phyloP scores from a whole-genome alignment of 2,329 filamentous ascomycete genomes.

The Ascochyta pisi region DNA sequence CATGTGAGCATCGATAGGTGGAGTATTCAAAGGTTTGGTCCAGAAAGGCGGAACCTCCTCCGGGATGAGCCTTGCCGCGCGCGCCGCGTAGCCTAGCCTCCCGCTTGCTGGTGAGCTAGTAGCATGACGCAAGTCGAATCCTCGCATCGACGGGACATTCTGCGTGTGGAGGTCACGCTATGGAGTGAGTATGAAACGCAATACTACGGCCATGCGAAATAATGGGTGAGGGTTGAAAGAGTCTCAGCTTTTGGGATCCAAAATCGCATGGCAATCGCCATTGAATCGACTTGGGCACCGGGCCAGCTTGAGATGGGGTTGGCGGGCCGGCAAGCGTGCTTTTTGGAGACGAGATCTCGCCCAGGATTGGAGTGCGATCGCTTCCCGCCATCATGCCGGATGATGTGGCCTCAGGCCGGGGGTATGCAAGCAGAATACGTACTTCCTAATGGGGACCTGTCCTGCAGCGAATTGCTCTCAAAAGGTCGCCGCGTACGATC shows the following conservation, averaged over 20 bases:
- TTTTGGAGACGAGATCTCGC: conserved; percentile 1
- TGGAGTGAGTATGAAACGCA: background rate
- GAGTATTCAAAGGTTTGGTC: background rate
- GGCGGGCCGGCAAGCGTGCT: background rate
- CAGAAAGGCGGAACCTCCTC: conserved; percentile 1
- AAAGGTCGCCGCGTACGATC: conserved; percentile 4
- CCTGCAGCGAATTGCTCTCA: conserved; percentile 7
- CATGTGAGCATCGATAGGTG: background rate
- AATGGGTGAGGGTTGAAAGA: background rate
- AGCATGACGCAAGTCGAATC: background rate
- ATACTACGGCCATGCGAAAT: background rate
- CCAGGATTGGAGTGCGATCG: conserved; percentile 7
- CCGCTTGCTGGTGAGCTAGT: background rate
- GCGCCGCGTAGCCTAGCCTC: conserved; percentile 1
- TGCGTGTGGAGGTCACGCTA: background rate
- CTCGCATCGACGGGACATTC: background rate
- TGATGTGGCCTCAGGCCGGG: background rate
- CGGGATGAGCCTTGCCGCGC: conserved; percentile 8
- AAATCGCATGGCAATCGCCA: too few species aligned
- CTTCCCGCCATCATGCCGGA: background rate
- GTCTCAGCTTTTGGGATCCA: too few species aligned
- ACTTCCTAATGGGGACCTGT: conserved; percentile 12
- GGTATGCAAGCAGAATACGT: background rate
- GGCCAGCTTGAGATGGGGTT: background rate
- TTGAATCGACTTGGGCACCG: background rate